phyloP scores from a whole-genome alignment of 192 early-diverging fungal genomes.

The Kappamyces sp. region DNA sequence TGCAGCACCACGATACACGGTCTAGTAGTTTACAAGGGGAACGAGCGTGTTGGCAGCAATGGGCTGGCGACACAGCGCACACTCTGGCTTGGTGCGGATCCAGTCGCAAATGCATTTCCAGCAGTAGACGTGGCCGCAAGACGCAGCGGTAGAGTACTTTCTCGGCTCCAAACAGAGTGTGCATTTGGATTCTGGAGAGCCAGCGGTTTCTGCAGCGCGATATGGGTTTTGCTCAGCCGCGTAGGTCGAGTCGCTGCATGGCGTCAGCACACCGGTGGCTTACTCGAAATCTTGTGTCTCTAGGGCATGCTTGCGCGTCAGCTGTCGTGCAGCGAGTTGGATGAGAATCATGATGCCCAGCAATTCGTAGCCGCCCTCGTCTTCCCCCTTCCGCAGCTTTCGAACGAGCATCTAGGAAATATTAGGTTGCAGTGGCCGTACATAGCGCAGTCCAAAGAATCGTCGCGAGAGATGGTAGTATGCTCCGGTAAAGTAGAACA shows the following conservation, averaged over 20 bases:
- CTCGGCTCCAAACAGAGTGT: constrained; percentile 79
- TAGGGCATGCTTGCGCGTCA: background rate
- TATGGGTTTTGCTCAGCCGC: constrained; percentile 4
- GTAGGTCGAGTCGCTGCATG: background rate
- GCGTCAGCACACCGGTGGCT: constrained; percentile 6
- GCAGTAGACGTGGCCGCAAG: constrained; percentile 95
- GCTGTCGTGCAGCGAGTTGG: constrained; percentile 44
- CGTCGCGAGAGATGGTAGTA: constrained; percentile 82
- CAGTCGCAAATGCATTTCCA: constrained; percentile 92
- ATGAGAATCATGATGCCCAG: constrained; percentile 74
- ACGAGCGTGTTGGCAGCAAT: constrained; percentile 67
- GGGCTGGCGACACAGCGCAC: constrained; percentile 85
- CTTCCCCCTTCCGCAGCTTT: constrained; percentile 65
- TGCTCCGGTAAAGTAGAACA: constrained; percentile 84
- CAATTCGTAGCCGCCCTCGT: constrained; percentile 73
- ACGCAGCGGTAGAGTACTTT: constrained; percentile 62
- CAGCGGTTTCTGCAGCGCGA: constrained; percentile 16
- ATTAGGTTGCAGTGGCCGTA: constrained; percentile 21
- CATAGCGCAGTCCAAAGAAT: constrained; percentile 72
- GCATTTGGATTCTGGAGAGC: constrained; percentile 54
- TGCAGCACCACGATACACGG: background rate
- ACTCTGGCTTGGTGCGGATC: constrained; percentile 89
- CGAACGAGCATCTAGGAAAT: constrained; percentile 66
- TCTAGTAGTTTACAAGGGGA: constrained; percentile 67
- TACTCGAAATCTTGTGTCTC: constrained; percentile 18